Evolutionary conservation across 371 early-diverging fungal species (phyloP).

Genomic region (Mortierella sp.): DNA sequence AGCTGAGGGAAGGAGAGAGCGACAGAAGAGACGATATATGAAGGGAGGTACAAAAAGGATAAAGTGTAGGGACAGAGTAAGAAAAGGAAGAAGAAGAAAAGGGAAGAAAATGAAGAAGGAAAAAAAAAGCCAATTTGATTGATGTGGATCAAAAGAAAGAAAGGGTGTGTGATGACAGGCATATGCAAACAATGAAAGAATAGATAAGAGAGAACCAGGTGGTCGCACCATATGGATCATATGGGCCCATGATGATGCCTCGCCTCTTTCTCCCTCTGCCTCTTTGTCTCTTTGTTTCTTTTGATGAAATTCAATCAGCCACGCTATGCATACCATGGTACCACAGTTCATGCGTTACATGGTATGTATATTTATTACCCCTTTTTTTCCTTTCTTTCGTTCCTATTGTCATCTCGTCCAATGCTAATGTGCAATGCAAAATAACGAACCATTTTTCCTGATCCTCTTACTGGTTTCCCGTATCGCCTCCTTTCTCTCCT

Average conservation of each 20-base stretch:
- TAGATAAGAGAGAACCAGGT: too few relatives aligned
- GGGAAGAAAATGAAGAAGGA: not conserved
- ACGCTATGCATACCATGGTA: not conserved
- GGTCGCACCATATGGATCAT: not conserved
- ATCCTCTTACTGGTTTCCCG: too few relatives aligned
- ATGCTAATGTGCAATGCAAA: not conserved
- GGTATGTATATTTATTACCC: not conserved
- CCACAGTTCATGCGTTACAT: not conserved
- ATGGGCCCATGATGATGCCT: too few relatives aligned
- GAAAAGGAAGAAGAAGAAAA: not conserved
- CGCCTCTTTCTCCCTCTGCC: not conserved
- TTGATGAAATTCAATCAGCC: too few relatives aligned
- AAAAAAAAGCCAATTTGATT: too few relatives aligned
- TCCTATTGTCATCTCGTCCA: not conserved
- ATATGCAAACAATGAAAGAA: too few relatives aligned
- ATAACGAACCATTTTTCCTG: not conserved
- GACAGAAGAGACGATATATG: not conserved
- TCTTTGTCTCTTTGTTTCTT: not conserved
- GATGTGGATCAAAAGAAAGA: too few relatives aligned
- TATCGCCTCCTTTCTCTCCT: too few relatives aligned
- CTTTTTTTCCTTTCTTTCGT: not conserved
- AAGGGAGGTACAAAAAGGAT: not conserved
- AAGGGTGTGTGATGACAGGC: too few relatives aligned
- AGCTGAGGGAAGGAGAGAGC: not conserved
- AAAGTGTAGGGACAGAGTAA: not conserved